phyloP scores from a whole-genome alignment of 345 rosid species.

The Dimocarpus longan region DNA sequence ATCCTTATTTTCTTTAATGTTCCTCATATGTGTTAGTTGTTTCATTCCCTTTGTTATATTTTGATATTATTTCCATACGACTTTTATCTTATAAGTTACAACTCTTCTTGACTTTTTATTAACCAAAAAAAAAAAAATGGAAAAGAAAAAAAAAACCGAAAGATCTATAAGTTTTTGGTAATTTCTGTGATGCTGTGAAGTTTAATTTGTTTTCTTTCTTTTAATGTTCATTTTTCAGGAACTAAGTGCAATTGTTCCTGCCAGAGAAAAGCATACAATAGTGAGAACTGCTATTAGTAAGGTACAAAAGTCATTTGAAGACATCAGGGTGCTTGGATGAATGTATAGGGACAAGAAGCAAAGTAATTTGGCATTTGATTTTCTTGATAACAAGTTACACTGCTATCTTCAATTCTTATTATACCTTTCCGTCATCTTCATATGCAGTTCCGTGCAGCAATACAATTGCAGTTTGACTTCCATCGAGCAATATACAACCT shows the following conservation, averaged over 20 bases:
- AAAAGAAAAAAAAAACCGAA: background rate
- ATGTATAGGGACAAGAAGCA: slow-evolving; percentile 31
- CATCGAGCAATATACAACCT: slow-evolving; percentile 98
- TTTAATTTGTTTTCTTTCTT: slow-evolving; percentile 15
- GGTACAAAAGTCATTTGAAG: slow-evolving; percentile 55
- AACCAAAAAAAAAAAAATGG: too few species aligned
- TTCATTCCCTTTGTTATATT: background rate
- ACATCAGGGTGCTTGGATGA: slow-evolving; percentile 30
- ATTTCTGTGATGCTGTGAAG: background rate
- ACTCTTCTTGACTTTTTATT: background rate
- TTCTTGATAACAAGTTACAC: slow-evolving; percentile 16
- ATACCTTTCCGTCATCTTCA: slow-evolving; percentile 19
- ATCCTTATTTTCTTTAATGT: slow-evolving; percentile 11
- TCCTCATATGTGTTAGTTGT: background rate
- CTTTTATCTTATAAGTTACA: background rate
- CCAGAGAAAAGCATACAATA: slow-evolving; percentile 84
- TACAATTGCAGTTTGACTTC: slow-evolving; percentile 92
- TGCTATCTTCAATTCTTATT: slow-evolving; percentile 18
- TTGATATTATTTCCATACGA: background rate
- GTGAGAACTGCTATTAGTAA: slow-evolving; percentile 94
- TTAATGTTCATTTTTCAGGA: slow-evolving; percentile 54
- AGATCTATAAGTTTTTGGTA: background rate
- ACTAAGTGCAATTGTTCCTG: slow-evolving; percentile 97
- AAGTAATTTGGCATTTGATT: slow-evolving; percentile 31
- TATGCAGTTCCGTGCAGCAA: slow-evolving; percentile 93